A percentile compares a stretch with the other conserved stretches of the same genome.
Evolutionary conservation across 345 rosid genomes (phyloP).

Genomic region (Eucalyptus regnans): DNA sequence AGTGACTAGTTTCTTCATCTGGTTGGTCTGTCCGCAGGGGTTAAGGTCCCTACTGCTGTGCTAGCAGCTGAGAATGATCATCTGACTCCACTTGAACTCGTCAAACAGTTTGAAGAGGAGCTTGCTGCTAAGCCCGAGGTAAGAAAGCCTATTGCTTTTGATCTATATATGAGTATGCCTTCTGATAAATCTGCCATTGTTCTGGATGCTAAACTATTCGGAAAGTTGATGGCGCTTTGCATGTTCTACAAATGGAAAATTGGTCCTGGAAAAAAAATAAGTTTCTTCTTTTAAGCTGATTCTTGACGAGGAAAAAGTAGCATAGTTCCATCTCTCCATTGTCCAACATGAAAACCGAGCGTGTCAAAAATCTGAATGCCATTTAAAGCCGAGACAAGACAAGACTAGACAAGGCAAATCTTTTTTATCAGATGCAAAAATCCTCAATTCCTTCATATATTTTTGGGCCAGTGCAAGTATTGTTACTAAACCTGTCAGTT

Average conservation of each 20-base stretch:
- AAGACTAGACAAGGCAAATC: neutral
- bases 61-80: constrained; percentile 30
- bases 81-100: constrained; percentile 18
- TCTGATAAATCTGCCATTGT: neutral
- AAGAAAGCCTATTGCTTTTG: neutral
- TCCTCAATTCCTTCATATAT: neutral
- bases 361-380: neutral
- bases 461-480: neutral
- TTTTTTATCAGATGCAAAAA: neutral
- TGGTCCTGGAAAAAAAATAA: neutral
- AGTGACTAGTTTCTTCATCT: neutral
- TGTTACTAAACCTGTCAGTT: neutral
- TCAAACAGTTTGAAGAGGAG: constrained; percentile 25
- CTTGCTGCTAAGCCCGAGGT: constrained; percentile 24
- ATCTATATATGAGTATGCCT: too few species aligned
- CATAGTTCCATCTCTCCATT: neutral
- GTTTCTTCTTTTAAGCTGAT: neutral
- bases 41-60: constrained; percentile 18
- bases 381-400: neutral
- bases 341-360: neutral
- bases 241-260: neutral
- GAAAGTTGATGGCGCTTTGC: neutral
- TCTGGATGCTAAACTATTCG: neutral
- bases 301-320: neutral
- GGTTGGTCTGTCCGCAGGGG: constrained; percentile 4